Percentiles rank a stretch among this genome's conserved stretches.
Conservation (phyloP, 164 flowering plant species). For the Dillenia suffruticosa region DNA sequence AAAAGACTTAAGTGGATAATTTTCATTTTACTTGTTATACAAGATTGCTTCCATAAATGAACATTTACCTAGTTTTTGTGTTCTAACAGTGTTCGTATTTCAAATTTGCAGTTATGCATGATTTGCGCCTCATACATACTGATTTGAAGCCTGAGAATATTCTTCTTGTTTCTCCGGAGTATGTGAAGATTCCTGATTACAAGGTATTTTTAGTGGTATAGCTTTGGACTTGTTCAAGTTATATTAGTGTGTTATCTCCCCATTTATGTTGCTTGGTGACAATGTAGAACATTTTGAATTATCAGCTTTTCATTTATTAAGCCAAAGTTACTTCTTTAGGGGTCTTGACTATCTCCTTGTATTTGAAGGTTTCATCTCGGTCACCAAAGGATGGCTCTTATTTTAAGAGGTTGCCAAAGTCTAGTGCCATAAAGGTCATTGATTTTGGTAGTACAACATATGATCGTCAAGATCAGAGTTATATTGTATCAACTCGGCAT, state of each 20-base stretch:
- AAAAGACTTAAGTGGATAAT: too few relatives aligned
- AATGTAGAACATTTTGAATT: too few relatives aligned
- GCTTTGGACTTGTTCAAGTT: too few relatives aligned
- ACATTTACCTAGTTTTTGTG: too few relatives aligned
- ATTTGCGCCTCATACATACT: conserved; percentile 80
- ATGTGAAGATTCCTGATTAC: conserved; percentile 79
- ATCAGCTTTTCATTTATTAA: too few relatives aligned
- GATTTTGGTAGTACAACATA: conserved; percentile 76
- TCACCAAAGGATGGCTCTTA: conserved; percentile 52
- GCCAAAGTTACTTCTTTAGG: too few relatives aligned
- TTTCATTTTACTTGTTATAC: too few relatives aligned
- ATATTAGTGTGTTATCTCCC: background rate
- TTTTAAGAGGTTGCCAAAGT: conserved; percentile 57
- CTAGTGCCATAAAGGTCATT: conserved; percentile 68
- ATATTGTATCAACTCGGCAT: conserved; percentile 68
- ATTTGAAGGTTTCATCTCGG: conserved; percentile 53
- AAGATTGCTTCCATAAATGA: too few relatives aligned
- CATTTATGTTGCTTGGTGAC: background rate
- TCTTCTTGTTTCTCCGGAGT: conserved; percentile 76
- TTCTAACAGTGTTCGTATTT: too few relatives aligned
- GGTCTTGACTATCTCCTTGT: background rate
- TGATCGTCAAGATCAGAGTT: conserved; percentile 49
- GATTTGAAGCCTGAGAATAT: conserved; percentile 98
- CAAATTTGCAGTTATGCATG: conserved; percentile 88
- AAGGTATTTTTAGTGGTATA: conserved; percentile 42